phyloP scores from a whole-genome alignment of 768 basidiomycete species.

The Dioszegia aurantiaca region DNA sequence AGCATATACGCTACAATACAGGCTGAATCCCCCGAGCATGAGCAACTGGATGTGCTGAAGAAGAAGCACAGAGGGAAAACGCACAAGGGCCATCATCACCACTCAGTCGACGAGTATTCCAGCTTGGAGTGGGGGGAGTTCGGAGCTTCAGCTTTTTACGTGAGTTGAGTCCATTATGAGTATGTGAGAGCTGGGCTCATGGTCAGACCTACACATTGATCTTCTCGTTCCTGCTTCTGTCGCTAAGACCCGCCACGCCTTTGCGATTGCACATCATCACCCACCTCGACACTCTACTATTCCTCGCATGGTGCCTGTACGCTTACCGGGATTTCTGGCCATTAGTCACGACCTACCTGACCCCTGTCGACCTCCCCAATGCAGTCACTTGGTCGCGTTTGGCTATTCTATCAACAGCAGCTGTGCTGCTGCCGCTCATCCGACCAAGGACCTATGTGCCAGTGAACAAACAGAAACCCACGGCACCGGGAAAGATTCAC shows the following conservation, averaged over 20 bases:
- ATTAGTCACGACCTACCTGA: slow-evolving; percentile 58
- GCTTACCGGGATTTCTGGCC: slow-evolving; percentile 63
- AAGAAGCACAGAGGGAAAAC: slow-evolving; percentile 31
- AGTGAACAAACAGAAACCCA: slow-evolving; percentile 55
- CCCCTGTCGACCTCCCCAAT: slow-evolving; percentile 56
- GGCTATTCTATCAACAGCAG: slow-evolving; percentile 56
- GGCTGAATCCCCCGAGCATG: slow-evolving; percentile 43
- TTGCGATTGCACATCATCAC: slow-evolving; percentile 54
- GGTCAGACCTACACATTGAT: slow-evolving; percentile 57
- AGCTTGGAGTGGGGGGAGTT: slow-evolving; percentile 47
- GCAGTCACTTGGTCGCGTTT: slow-evolving; percentile 61
- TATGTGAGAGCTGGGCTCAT: not conserved
- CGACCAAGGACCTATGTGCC: slow-evolving; percentile 63
- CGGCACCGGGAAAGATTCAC: slow-evolving; percentile 36
- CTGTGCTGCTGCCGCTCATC: slow-evolving; percentile 59
- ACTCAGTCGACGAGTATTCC: slow-evolving; percentile 47
- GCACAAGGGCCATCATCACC: slow-evolving; percentile 46
- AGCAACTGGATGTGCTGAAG: slow-evolving; percentile 19
- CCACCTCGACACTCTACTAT: slow-evolving; percentile 58
- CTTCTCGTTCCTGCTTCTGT: slow-evolving; percentile 55
- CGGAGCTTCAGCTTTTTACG: slow-evolving; percentile 51
- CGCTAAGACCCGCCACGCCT: slow-evolving; percentile 51
- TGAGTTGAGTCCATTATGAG: slow-evolving; percentile 27
- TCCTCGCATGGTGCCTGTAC: slow-evolving; percentile 58
- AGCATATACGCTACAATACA: slow-evolving; percentile 57